These are phyloP conservation scores for Apostasia shenzhenica DNA, from an alignment of 106 monocot species.

Conservation along the genomic window DNA sequence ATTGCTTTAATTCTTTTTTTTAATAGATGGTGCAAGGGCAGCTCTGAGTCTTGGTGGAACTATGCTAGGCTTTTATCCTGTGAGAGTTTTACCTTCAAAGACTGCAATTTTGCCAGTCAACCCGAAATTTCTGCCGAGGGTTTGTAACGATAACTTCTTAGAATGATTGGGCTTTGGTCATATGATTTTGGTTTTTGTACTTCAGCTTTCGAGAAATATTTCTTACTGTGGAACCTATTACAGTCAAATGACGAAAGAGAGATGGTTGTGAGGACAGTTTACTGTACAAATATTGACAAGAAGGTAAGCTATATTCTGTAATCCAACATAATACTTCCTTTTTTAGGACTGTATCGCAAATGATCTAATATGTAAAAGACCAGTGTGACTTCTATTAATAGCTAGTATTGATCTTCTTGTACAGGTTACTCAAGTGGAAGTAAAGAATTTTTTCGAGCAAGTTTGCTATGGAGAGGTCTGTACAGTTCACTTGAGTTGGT, in stretches of 20 bases:
- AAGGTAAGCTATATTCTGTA: slow-evolving; percentile 22
- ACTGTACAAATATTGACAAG: slow-evolving; percentile 70
- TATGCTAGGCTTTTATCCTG: slow-evolving; percentile 61
- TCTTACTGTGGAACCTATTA: slow-evolving; percentile 7
- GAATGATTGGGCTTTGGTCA: background rate
- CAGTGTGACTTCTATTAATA: background rate
- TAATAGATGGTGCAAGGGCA: slow-evolving; percentile 50
- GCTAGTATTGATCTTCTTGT: background rate
- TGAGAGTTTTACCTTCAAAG: slow-evolving; percentile 82
- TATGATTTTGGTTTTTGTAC: background rate
- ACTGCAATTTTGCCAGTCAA: slow-evolving; percentile 90
- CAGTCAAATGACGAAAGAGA: slow-evolving; percentile 51
- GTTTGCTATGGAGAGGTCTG: slow-evolving; percentile 41
- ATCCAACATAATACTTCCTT: background rate
- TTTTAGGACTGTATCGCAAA: background rate
- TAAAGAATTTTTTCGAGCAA: slow-evolving; percentile 42
- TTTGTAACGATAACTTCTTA: slow-evolving; percentile 11
- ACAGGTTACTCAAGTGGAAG: slow-evolving; percentile 48
- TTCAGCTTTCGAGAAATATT: background rate
- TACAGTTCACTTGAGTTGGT: background rate
- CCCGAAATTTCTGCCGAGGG: slow-evolving; percentile 81
- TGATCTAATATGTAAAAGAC: no score
- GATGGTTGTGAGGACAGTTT: slow-evolving; percentile 55
- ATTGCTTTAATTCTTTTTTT: background rate
- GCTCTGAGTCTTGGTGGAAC: slow-evolving; percentile 64